phyloP scores from a whole-genome alignment of 2,329 filamentous ascomycete genomes.

The Cladophialophora bantiana region DNA sequence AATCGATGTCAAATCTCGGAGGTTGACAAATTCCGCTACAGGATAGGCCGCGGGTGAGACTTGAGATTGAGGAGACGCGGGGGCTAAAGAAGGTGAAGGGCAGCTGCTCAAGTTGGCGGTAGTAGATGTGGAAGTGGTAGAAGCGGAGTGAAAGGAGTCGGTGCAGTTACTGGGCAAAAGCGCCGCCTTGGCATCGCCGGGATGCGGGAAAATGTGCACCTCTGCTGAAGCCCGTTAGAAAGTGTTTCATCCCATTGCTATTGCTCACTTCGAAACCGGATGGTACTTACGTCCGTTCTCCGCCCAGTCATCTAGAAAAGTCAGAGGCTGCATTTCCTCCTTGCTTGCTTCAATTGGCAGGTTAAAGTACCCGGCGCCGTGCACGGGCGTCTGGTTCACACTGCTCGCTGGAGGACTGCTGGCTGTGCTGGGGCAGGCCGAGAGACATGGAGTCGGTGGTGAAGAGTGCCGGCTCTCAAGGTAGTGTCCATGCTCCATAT shows the following conservation, averaged over 20 bases:
- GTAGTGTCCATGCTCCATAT: conserved; percentile 40
- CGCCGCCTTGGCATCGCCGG: conserved; percentile 41
- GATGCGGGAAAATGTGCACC: conserved; percentile 41
- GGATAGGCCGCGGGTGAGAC: conserved; percentile 63
- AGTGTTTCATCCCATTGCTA: conserved; percentile 1
- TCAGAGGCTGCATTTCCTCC: conserved; percentile 38
- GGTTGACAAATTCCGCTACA: conserved; percentile 88
- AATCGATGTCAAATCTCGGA: conserved; percentile 81
- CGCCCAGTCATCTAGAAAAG: conserved; percentile 36
- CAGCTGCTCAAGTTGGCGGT: conserved; percentile 31
- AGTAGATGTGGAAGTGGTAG: conserved; percentile 5
- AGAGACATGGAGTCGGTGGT: conserved; percentile 86
- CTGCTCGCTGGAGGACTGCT: conserved; percentile 81
- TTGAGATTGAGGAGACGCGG: conserved; percentile 39
- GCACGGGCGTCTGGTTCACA: conserved; percentile 48
- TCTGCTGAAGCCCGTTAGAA: conserved; percentile 32
- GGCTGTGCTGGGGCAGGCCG: conserved; percentile 80
- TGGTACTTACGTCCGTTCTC: conserved; percentile 39
- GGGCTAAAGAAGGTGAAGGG: conserved; percentile 37
- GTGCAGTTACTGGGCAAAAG: conserved; percentile 35
- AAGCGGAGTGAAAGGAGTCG: conserved; percentile 11
- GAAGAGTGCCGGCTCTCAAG: conserved; percentile 62
- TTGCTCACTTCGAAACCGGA: conserved; percentile 9
- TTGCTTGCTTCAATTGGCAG: conserved; percentile 37
- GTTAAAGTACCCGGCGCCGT: conserved; percentile 39